These are phyloP conservation scores for Dictyophora rubrovolvata DNA, from an alignment of 768 basidiomycete genomes.

Conservation along the genomic window DNA sequence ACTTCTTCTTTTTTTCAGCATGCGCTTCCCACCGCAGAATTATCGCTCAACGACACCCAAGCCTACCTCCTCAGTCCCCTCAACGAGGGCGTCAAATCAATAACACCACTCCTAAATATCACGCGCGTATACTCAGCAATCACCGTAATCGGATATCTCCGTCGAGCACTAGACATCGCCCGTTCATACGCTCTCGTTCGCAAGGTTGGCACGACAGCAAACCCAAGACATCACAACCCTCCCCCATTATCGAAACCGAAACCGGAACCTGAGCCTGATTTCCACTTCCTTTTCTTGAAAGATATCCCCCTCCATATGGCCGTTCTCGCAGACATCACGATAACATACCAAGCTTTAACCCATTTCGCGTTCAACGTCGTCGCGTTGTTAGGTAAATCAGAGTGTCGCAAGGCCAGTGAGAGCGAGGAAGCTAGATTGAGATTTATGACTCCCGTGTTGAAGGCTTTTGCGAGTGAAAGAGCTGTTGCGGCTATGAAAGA, in stretches of 20 bases:
- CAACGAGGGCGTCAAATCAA: constrained; percentile 54
- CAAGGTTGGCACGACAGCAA: constrained; percentile 35
- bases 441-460: constrained; percentile 57
- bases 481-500: constrained; percentile 58
- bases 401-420: constrained; percentile 39
- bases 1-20: constrained; percentile 18
- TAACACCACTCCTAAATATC: constrained; percentile 66
- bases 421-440: constrained; percentile 46
- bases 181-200: constrained; percentile 54
- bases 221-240: no score
- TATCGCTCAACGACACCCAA: constrained; percentile 46
- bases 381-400: constrained; percentile 48
- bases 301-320: constrained; percentile 56
- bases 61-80: constrained; percentile 53
- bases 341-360: constrained; percentile 55
- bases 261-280: no score
- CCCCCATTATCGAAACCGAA: no score
- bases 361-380: constrained; percentile 56
- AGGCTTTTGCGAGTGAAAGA: constrained; percentile 61
- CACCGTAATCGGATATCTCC: constrained; percentile 43
- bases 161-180: constrained; percentile 56
- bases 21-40: constrained; percentile 65
- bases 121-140: constrained; percentile 62
- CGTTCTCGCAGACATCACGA: constrained; percentile 46
- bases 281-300: no score